Conservation (phyloP, 73 alveolate genomes). For the Tetrahymena malaccensis region DNA sequence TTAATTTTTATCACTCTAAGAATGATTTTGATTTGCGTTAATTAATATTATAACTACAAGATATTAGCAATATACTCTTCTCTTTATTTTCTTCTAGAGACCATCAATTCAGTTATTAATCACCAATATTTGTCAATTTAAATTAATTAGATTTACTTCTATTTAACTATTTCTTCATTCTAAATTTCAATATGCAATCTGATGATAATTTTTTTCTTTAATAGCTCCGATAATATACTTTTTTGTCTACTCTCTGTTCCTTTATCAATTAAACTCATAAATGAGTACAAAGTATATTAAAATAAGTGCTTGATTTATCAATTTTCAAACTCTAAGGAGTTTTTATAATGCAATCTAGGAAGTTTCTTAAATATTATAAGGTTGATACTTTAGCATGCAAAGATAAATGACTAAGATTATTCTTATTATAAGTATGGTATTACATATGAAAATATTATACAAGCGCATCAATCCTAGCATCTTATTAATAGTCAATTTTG, state of each 20-base stretch:
- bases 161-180: neutral
- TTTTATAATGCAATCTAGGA: neutral
- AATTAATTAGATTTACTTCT: neutral
- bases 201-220: neutral
- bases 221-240: neutral
- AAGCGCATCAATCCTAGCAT: neutral
- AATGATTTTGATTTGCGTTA: neutral
- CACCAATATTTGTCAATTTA: neutral
- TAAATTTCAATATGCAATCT: neutral
- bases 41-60: neutral
- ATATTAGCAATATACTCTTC: neutral
- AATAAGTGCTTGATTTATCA: neutral
- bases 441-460: neutral
- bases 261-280: neutral
- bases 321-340: neutral
- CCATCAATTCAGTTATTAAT: neutral
- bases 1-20: neutral
- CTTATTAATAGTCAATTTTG: neutral
- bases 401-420: neutral
- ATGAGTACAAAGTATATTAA: neutral
- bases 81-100: neutral
- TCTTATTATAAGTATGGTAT: neutral
- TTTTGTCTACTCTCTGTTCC: neutral
- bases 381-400: neutral
- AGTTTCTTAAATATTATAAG: neutral